Evolutionary conservation across 176 grass and related monocot genomes (phyloP).

Genomic region (Ensete glaucum): DNA sequence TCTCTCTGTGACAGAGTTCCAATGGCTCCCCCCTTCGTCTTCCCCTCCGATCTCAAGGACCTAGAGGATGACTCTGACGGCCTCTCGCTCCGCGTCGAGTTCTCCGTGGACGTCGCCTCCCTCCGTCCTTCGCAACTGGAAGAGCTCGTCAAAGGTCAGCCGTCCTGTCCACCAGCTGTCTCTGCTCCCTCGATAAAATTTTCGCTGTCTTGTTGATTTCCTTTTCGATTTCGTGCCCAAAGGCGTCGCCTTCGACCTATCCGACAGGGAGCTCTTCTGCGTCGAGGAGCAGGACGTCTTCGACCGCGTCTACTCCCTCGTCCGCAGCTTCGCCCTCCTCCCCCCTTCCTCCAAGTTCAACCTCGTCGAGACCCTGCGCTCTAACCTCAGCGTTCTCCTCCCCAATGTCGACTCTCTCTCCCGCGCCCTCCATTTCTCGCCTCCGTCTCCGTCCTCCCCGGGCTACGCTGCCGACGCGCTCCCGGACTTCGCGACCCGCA

Average conservation of each 20-base stretch:
- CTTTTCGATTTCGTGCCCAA: slow-evolving; percentile 13
- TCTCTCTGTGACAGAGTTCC: background rate
- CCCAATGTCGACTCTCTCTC: slow-evolving; percentile 79
- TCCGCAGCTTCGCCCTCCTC: slow-evolving; percentile 54
- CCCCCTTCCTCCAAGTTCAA: slow-evolving; percentile 71
- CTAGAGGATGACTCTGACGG: slow-evolving; percentile 48
- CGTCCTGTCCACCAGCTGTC: background rate
- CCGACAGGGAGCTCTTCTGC: slow-evolving; percentile 89
- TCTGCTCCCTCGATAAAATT: background rate
- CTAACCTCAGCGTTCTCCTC: slow-evolving; percentile 89
- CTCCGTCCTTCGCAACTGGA: slow-evolving; percentile 75
- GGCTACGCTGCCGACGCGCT: background rate
- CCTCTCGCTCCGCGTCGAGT: slow-evolving; percentile 44
- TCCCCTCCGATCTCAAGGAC: slow-evolving; percentile 59
- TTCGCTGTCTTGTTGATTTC: background rate
- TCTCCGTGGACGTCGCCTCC: slow-evolving; percentile 34
- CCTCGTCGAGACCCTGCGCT: slow-evolving; percentile 82
- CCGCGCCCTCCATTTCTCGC: slow-evolving; percentile 38
- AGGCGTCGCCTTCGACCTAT: slow-evolving; percentile 84
- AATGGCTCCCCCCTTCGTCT: slow-evolving; percentile 74
- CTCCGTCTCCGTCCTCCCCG: background rate
- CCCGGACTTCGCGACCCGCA: slow-evolving; percentile 31
- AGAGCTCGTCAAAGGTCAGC: slow-evolving; percentile 87
- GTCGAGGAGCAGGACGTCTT: slow-evolving; percentile 92
- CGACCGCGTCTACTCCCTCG: slow-evolving; percentile 67